Evolutionary conservation across 768 basidiomycete species (phyloP).

Genomic region (Podaxis sp.): DNA sequence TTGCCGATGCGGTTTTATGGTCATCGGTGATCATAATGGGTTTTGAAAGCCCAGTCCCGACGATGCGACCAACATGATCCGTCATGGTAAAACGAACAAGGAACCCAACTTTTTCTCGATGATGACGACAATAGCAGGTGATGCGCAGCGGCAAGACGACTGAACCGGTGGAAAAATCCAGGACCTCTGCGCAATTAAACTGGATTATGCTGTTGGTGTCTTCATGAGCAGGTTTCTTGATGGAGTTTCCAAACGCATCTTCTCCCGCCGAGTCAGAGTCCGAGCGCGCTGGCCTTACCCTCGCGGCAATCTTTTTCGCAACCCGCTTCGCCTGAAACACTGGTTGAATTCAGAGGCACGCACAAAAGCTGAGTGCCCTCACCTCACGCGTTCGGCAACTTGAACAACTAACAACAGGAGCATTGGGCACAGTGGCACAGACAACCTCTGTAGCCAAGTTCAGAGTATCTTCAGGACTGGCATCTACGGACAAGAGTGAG

Average conservation of each 20-base stretch:
- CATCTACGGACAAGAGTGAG: constrained; percentile 39
- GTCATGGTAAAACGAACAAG: constrained; percentile 84
- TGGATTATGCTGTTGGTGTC: constrained; percentile 85
- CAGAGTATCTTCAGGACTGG: constrained; percentile 63
- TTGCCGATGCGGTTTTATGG: constrained; percentile 73
- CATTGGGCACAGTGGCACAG: constrained; percentile 77
- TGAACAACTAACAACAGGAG: constrained; percentile 75
- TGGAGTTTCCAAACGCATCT: constrained; percentile 37
- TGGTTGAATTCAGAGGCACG: constrained; percentile 1
- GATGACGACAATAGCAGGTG: constrained; percentile 98
- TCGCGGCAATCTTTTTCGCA: constrained; percentile 82
- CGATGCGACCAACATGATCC: constrained; percentile 71
- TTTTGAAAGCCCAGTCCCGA: constrained; percentile 77
- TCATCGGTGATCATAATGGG: constrained; percentile 99
- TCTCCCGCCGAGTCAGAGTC: constrained; percentile 65
- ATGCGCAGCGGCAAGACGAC: constrained; percentile 90
- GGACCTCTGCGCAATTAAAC: constrained; percentile 89
- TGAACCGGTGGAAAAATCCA: constrained; percentile 86
- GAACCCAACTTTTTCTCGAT: constrained; percentile 95
- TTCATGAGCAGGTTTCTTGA: constrained; percentile 48
- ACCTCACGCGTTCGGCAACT: constrained; percentile 88
- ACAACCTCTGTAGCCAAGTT: constrained; percentile 70
- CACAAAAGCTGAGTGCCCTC: constrained; percentile 15
- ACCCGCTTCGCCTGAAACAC: constrained; percentile 73
- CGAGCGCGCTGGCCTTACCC: constrained; percentile 72